Conservation (phyloP, 805 yeast species). For the Vanderwaltozyma tropicalis region DNA sequence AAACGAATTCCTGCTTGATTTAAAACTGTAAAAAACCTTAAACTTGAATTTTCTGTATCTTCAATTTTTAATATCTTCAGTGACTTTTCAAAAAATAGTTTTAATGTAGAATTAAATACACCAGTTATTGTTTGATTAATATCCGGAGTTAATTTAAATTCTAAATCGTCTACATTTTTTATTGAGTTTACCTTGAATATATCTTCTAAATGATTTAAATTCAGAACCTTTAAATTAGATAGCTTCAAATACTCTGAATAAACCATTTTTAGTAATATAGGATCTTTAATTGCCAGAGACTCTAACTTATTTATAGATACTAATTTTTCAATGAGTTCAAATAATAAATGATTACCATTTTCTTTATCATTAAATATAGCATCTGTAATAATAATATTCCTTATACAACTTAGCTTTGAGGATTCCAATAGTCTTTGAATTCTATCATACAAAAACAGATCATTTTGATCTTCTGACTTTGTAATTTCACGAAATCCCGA, state of each 20-base stretch:
- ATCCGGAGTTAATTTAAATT: background rate
- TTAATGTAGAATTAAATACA: background rate
- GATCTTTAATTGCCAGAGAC: conserved; percentile 15
- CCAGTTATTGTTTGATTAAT: background rate
- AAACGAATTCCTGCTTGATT: conserved; percentile 5
- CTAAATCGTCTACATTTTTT: conserved; percentile 7
- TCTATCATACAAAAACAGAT: conserved; percentile 29
- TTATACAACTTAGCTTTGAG: conserved; percentile 26
- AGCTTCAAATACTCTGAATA: conserved; percentile 6
- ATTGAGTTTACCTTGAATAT: conserved; percentile 5
- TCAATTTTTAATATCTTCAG: conserved; percentile 22
- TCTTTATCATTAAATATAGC: conserved; percentile 21
- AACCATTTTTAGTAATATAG: conserved; percentile 6
- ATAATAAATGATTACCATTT: conserved; percentile 9
- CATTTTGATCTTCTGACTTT: conserved; percentile 30
- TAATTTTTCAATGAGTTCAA: conserved; percentile 13
- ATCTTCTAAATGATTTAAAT: conserved; percentile 8
- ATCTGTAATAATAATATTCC: conserved; percentile 29
- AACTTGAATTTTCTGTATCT: conserved; percentile 30
- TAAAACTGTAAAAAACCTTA: conserved; percentile 26
- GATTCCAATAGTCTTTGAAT: conserved; percentile 33
- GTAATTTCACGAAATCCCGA: conserved; percentile 29
- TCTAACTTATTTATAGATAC: conserved; percentile 18
- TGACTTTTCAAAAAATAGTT: conserved; percentile 2
- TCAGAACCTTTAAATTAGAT: conserved; percentile 6